Evolutionary conservation across 1,284 basidiomycete species (phyloP).

Genomic region (Volvariella surrecta): DNA sequence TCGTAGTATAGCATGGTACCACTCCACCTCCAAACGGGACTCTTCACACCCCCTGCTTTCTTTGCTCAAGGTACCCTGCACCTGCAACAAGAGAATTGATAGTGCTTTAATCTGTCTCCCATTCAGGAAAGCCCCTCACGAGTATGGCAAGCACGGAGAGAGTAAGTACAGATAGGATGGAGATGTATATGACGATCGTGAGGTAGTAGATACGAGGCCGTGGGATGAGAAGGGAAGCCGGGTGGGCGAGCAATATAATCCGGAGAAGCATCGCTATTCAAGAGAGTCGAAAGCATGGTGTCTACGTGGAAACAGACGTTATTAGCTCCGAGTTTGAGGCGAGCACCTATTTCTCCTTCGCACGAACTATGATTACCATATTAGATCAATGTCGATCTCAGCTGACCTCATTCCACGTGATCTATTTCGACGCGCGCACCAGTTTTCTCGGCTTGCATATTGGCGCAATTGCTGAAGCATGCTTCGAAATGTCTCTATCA

Average conservation of each 20-base stretch:
- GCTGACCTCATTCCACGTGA: too few species aligned
- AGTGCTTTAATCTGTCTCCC: conserved; percentile 31
- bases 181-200: conserved; percentile 11
- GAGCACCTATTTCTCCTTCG: neutral
- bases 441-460: too few species aligned
- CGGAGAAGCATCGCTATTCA: conserved; percentile 11
- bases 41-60: conserved; percentile 28
- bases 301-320: neutral
- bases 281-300: neutral
- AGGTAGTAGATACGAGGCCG: conserved; percentile 4
- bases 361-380: too few species aligned
- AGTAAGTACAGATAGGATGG: conserved; percentile 11
- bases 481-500: too few species aligned
- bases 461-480: too few species aligned
- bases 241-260: neutral
- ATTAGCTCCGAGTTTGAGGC: conserved; percentile 11
- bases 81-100: conserved; percentile 44
- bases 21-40: conserved; percentile 44
- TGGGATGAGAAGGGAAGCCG: conserved; percentile 2
- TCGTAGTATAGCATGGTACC: conserved; percentile 50
- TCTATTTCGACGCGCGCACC: too few species aligned
- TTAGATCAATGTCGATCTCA: too few species aligned
- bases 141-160: conserved; percentile 18
- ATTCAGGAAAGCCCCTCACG: conserved; percentile 31
- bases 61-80: conserved; percentile 35